These are phyloP conservation scores for Ceratobasidium sp. DNA, from an alignment of 1,284 basidiomycete species.

Conservation along the genomic window DNA sequence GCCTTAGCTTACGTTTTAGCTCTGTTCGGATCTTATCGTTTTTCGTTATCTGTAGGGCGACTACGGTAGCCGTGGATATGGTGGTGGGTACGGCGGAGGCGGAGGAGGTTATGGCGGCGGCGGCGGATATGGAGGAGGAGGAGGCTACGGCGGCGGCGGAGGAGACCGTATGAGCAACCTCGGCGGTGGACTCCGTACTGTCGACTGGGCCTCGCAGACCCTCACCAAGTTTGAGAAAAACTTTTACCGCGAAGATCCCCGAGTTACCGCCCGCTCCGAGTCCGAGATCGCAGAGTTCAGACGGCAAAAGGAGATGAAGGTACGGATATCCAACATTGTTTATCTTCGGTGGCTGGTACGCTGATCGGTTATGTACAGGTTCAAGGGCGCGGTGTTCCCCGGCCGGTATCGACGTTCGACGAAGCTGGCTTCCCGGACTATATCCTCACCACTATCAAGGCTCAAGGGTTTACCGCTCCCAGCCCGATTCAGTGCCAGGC, in stretches of 20 bases:
- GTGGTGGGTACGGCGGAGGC: conserved; percentile 48
- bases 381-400: conserved; percentile 88
- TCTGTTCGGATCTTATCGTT: conserved; percentile 13
- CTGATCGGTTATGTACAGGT: conserved; percentile 62
- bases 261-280: conserved; percentile 81
- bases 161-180: conserved; percentile 87
- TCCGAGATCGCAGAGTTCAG: conserved; percentile 91
- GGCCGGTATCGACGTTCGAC: conserved; percentile 92
- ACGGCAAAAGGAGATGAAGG: conserved; percentile 87
- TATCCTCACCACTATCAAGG: conserved; percentile 90
- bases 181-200: conserved; percentile 82
- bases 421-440: conserved; percentile 98
- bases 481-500: conserved; percentile 98
- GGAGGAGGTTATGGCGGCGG: conserved; percentile 50
- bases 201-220: conserved; percentile 84
- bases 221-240: conserved; percentile 93
- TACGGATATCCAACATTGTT: no score
- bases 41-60: conserved; percentile 50
- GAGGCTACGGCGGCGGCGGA: conserved; percentile 64
- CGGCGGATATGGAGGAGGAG: conserved; percentile 59
- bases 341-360: conserved; percentile 2
- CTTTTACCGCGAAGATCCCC: conserved; percentile 96
- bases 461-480: conserved; percentile 90
- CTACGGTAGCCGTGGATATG: conserved; percentile 42
- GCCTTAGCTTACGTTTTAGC: neutral